Conservation (phyloP, 139 green algal species). For the Chlorella ohadii region DNA sequence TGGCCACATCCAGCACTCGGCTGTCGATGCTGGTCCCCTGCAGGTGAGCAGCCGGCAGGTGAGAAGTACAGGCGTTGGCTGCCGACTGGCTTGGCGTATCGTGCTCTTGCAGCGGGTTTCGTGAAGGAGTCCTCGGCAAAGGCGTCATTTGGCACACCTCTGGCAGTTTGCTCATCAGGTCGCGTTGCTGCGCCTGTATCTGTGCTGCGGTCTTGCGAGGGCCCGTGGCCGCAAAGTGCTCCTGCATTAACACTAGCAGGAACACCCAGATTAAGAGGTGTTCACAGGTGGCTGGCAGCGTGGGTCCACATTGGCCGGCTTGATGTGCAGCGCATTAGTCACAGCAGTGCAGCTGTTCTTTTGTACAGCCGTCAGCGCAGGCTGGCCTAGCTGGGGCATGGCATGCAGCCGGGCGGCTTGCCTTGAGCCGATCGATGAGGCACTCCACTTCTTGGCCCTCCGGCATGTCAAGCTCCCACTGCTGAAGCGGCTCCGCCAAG, state of each 20-base stretch:
- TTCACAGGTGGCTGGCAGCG: neutral
- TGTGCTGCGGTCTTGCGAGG: slow-evolving; percentile 40
- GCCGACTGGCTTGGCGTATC: too few relatives aligned
- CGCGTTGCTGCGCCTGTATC: slow-evolving; percentile 15
- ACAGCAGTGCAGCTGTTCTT: too few relatives aligned
- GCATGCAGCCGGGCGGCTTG: neutral
- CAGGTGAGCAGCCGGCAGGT: neutral
- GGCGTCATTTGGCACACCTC: neutral
- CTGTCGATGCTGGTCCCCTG: slow-evolving; percentile 29
- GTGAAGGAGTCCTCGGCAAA: too few relatives aligned
- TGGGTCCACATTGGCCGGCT: neutral
- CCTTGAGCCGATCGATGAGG: slow-evolving; percentile 76
- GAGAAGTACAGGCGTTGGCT: too few relatives aligned
- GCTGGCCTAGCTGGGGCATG: too few relatives aligned
- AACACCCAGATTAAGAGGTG: too few relatives aligned
- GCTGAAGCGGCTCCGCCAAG: slow-evolving; percentile 60
- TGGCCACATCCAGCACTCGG: slow-evolving; percentile 44
- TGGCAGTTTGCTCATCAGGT: slow-evolving; percentile 45
- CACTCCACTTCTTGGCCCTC: slow-evolving; percentile 71
- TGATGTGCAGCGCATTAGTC: too few relatives aligned
- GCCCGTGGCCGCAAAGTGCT: slow-evolving; percentile 34
- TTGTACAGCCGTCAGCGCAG: too few relatives aligned
- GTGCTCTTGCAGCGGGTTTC: too few relatives aligned
- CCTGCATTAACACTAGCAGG: too few relatives aligned
- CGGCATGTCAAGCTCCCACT: slow-evolving; percentile 48